phyloP scores from a whole-genome alignment of 179 eudicot species.

The Drosera spatulata region DNA sequence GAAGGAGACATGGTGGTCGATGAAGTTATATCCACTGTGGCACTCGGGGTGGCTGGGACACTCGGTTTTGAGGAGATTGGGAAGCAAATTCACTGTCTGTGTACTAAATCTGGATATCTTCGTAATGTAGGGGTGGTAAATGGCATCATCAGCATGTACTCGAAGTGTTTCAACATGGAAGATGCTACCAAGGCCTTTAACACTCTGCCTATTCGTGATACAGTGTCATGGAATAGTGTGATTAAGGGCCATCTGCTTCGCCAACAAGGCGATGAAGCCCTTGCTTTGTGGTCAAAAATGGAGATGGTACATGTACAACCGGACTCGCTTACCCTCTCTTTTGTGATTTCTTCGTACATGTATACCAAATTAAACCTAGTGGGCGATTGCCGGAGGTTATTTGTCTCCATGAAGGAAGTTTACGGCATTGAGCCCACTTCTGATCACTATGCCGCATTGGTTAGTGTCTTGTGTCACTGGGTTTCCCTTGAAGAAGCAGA shows the following conservation, averaged over 20 bases:
- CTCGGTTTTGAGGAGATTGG: slow-evolving; percentile 58
- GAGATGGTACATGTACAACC: slow-evolving; percentile 28
- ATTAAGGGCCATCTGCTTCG: too few relatives aligned
- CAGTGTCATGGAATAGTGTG: too few relatives aligned
- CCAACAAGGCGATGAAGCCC: slow-evolving; percentile 32
- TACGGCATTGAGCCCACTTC: slow-evolving; percentile 47
- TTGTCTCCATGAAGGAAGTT: slow-evolving; percentile 40
- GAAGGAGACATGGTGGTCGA: slow-evolving; percentile 34
- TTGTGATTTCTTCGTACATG: slow-evolving; percentile 57
- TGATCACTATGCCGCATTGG: slow-evolving; percentile 65
- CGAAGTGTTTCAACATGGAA: slow-evolving; percentile 60
- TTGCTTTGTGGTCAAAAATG: slow-evolving; percentile 56
- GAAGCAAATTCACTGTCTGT: slow-evolving; percentile 53
- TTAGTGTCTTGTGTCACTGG: slow-evolving; percentile 68
- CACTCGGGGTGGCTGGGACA: slow-evolving; percentile 64
- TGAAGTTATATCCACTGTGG: slow-evolving; percentile 42
- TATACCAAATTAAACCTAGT: slow-evolving; percentile 46
- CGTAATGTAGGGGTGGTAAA: slow-evolving; percentile 52
- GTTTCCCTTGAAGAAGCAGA: slow-evolving; percentile 74
- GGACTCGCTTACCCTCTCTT: slow-evolving; percentile 42
- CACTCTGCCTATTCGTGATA: too few relatives aligned
- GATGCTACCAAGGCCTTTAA: slow-evolving; percentile 14
- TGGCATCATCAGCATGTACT: slow-evolving; percentile 59
- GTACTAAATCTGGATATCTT: slow-evolving; percentile 37
- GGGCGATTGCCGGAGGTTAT: slow-evolving; percentile 46